Percentiles rank a stretch among this genome's conserved stretches.
Conservation (phyloP, 768 basidiomycete genomes). For the Kondoa subrosea region DNA sequence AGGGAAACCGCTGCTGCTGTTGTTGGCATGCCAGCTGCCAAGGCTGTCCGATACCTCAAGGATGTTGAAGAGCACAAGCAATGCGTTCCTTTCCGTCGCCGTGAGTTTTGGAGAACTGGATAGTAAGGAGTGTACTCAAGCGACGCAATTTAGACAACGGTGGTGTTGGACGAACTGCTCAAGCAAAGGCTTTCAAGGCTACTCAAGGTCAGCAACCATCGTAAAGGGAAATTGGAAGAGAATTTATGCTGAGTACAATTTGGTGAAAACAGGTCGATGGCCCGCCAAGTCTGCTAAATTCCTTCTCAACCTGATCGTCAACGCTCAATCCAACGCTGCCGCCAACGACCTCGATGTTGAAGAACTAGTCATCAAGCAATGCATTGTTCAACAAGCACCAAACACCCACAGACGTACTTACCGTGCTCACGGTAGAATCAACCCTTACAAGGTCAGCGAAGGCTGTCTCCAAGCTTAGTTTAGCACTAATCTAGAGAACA, state of each 20-base stretch:
- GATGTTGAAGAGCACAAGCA: constrained; percentile 95
- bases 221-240: neutral
- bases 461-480: too few species aligned
- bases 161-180: constrained; percentile 27
- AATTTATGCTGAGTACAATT: neutral
- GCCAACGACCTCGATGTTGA: constrained; percentile 89
- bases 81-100: constrained; percentile 81
- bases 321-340: constrained; percentile 97
- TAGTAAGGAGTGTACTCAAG: constrained; percentile 62
- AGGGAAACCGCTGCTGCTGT: constrained; percentile 83
- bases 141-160: constrained; percentile 7
- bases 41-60: constrained; percentile 84
- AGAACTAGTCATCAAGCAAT: constrained; percentile 85
- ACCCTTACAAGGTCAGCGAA: constrained; percentile 63
- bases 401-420: constrained; percentile 99
- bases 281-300: constrained; percentile 97
- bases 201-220: constrained; percentile 60
- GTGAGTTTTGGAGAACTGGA: constrained; percentile 33
- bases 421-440: constrained; percentile 93
- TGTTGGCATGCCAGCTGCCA: constrained; percentile 74
- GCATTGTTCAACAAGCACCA: constrained; percentile 95
- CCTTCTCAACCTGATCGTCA: constrained; percentile 86
- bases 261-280: constrained; percentile 65
- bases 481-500: too few species aligned
- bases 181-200: constrained; percentile 45